Percentiles rank a stretch among this genome's conserved stretches.
These are phyloP conservation scores for Neospermospora avenae DNA, from an alignment of 2,329 filamentous ascomycete genomes.

Conservation along the genomic window DNA sequence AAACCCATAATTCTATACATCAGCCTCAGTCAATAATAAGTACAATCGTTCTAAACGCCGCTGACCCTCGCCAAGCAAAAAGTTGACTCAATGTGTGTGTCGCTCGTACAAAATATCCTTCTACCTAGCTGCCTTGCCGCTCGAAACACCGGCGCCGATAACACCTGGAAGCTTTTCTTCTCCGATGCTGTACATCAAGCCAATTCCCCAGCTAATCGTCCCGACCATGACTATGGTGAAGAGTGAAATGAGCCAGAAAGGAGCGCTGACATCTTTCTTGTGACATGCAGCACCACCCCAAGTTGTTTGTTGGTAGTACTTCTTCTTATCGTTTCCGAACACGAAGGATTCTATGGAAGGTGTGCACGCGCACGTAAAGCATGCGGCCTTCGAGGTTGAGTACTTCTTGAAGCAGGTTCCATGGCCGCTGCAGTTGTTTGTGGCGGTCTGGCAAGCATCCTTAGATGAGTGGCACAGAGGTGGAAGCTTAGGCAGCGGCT, in stretches of 20 bases:
- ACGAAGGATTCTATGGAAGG: slow-evolving; percentile 38
- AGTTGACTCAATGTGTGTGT: slow-evolving; percentile 8
- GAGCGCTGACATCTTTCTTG: slow-evolving; percentile 84
- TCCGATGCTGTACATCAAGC: slow-evolving; percentile 78
- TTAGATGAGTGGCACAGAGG: slow-evolving; percentile 73
- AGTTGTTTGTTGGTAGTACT: slow-evolving; percentile 55
- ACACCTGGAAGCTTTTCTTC: slow-evolving; percentile 87
- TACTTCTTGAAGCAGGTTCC: slow-evolving; percentile 73
- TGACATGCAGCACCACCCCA: slow-evolving; percentile 88
- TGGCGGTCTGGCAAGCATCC: slow-evolving; percentile 65
- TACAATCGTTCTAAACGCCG: slow-evolving; percentile 30
- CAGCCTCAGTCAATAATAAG: slow-evolving; percentile 18
- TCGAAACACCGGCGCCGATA: slow-evolving; percentile 89
- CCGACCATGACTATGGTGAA: slow-evolving; percentile 69
- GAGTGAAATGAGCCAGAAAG: slow-evolving; percentile 82
- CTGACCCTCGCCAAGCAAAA: slow-evolving; percentile 13
- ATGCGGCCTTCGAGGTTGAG: slow-evolving; percentile 47
- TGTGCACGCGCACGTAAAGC: slow-evolving; percentile 75
- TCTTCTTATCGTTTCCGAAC: slow-evolving; percentile 42
- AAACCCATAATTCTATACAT: slow-evolving; percentile 22
- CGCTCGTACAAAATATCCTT: slow-evolving; percentile 26
- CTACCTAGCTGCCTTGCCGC: slow-evolving; percentile 47
- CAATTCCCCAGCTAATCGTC: slow-evolving; percentile 67
- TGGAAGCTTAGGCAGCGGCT: slow-evolving; percentile 38
- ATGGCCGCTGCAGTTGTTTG: slow-evolving; percentile 78